A percentile compares a stretch with the other conserved stretches of the same genome.
Evolutionary conservation across 2,329 filamentous ascomycete genomes (phyloP).

Genomic region (Cladobotryum protrusum): DNA sequence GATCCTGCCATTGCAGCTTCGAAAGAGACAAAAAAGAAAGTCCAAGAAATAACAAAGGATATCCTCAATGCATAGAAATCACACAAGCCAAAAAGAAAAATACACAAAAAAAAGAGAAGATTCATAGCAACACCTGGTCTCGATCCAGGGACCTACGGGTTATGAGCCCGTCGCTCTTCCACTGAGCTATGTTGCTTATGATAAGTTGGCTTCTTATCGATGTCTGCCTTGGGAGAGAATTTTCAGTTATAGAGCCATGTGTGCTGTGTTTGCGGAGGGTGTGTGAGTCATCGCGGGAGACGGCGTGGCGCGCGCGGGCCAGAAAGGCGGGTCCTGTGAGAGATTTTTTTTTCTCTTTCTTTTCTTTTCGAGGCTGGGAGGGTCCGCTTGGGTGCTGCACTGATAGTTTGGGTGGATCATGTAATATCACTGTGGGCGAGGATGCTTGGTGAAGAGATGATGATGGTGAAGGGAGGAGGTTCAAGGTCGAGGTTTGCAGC

Average conservation of each 20-base stretch:
- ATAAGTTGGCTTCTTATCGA: not conserved
- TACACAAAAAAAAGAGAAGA: constrained; percentile 9
- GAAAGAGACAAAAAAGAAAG: not conserved
- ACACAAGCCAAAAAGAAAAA: not conserved
- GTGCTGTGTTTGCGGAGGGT: not conserved
- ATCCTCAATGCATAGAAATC: not conserved
- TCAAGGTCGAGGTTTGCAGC: no score
- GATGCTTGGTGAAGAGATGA: no score
- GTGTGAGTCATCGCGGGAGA: no score
- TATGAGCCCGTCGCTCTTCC: constrained; percentile 28
- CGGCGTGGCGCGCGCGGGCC: no score
- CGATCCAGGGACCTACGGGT: constrained; percentile 22
- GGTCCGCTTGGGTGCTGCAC: no score
- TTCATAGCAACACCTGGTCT: constrained; percentile 13
- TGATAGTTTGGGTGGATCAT: no score
- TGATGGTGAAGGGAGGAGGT: no score
- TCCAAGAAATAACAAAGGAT: not conserved
- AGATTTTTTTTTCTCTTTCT: no score
- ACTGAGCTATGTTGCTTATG: constrained; percentile 21
- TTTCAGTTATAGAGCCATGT: not conserved
- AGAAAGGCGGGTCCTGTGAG: no score
- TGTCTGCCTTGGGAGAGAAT: not conserved
- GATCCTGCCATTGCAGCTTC: no score
- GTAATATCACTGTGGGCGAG: no score
- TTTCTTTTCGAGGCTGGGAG: no score